Conservation (phyloP, 805 yeast species). For the Cyberlindnera misumaiensis region DNA sequence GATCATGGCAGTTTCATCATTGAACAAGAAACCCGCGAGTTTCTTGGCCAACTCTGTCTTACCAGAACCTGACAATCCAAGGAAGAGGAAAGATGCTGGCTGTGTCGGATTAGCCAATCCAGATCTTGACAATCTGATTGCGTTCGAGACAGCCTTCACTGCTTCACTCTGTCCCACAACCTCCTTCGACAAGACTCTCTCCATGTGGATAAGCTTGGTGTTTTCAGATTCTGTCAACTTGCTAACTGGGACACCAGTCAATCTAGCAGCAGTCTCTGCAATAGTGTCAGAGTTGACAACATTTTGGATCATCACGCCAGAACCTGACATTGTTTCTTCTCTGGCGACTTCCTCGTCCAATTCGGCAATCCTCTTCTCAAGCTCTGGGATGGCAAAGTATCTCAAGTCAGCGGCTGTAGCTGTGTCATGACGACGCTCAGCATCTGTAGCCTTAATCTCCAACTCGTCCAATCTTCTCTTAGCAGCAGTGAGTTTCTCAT, state of each 20-base stretch:
- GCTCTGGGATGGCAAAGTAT: conserved; percentile 95
- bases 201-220: conserved; percentile 90
- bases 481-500: conserved; percentile 82
- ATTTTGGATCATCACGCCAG: conserved; percentile 69
- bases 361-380: conserved; percentile 64
- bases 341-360: conserved; percentile 74
- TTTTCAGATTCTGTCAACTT: conserved; percentile 95
- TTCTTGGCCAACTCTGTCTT: conserved; percentile 97
- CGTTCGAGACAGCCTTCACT: conserved; percentile 92
- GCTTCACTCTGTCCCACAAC: conserved; percentile 97
- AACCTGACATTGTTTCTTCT: conserved; percentile 56
- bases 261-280: conserved; percentile 94
- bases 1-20: conserved; percentile 94
- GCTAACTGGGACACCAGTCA: conserved; percentile 94
- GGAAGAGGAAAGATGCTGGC: conserved; percentile 90
- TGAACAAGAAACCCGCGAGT: conserved; percentile 90
- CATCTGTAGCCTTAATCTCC: conserved; percentile 89
- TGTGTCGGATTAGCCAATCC: conserved; percentile 95
- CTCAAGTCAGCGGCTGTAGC: conserved; percentile 93
- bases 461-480: conserved; percentile 89
- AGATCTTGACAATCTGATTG: conserved; percentile 86
- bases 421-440: conserved; percentile 94
- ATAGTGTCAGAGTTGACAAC: conserved; percentile 89
- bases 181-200: conserved; percentile 65
- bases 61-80: conserved; percentile 97